These are phyloP conservation scores for Saccharomyces mikatae DNA, from an alignment of 805 yeast genomes.

Conservation along the genomic window DNA sequence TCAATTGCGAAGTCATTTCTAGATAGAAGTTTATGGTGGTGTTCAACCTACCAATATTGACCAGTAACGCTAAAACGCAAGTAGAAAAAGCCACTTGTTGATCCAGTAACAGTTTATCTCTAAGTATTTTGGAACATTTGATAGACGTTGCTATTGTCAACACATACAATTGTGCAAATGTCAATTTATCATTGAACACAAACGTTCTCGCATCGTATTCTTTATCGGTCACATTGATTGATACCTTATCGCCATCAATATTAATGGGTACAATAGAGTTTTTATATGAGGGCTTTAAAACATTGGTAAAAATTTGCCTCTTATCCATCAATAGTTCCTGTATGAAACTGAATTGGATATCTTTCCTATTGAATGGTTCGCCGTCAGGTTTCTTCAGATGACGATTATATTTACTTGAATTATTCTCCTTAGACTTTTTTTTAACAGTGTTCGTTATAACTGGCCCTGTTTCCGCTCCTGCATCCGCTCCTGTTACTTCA, in stretches of 20 bases:
- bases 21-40: conserved; percentile 92
- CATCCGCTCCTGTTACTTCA: neutral
- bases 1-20: conserved; percentile 86
- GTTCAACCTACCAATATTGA: conserved; percentile 88
- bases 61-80: conserved; percentile 75
- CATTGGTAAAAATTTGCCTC: conserved; percentile 59
- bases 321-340: conserved; percentile 55
- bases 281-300: conserved; percentile 38
- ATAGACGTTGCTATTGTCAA: conserved; percentile 74
- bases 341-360: conserved; percentile 78
- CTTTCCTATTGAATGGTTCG: conserved; percentile 81
- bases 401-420: conserved; percentile 23
- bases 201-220: conserved; percentile 33
- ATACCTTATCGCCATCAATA: conserved; percentile 32
- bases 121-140: conserved; percentile 73
- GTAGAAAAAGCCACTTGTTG: conserved; percentile 59
- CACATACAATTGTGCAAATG: conserved; percentile 79
- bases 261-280: conserved; percentile 26
- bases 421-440: neutral
- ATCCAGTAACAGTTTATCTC: conserved; percentile 64
- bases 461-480: neutral
- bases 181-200: conserved; percentile 40
- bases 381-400: conserved; percentile 87
- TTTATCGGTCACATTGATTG: conserved; percentile 23
- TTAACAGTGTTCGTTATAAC: conserved; percentile 23